Conservation (phyloP, 768 basidiomycete species). For the Russula foetens region DNA sequence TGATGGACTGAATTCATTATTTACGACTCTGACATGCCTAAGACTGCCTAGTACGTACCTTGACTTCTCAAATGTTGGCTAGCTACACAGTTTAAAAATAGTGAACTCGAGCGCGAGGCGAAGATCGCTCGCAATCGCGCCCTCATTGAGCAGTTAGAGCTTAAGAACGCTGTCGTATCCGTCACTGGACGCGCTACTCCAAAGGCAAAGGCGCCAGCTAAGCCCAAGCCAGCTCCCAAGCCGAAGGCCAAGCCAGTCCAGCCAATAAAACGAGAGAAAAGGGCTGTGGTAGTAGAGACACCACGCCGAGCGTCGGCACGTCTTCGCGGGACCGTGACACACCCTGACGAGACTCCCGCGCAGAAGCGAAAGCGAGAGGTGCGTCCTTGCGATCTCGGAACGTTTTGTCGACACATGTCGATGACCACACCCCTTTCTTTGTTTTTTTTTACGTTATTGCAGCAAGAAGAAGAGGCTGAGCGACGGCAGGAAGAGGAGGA, state of each 20-base stretch:
- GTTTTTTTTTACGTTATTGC: neutral
- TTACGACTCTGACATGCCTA: conserved; percentile 11
- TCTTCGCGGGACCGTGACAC: conserved; percentile 39
- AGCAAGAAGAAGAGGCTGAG: conserved; percentile 45
- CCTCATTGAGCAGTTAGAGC: conserved; percentile 61
- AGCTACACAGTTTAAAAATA: conserved; percentile 18
- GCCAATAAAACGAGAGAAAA: conserved; percentile 45
- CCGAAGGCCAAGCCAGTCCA: conserved; percentile 55
- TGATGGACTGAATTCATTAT: neutral
- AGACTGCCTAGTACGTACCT: conserved; percentile 19
- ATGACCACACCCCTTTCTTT: neutral
- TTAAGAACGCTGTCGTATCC: conserved; percentile 45
- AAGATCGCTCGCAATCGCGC: conserved; percentile 78
- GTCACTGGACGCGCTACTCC: conserved; percentile 36
- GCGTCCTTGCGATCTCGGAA: conserved; percentile 16
- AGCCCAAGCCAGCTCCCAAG: conserved; percentile 24
- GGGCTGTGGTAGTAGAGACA: conserved; percentile 26
- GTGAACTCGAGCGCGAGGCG: conserved; percentile 67
- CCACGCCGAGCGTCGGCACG: conserved; percentile 65
- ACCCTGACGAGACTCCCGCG: conserved; percentile 57
- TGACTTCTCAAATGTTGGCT: too few relatives aligned
- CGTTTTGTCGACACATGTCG: neutral
- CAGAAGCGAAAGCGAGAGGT: conserved; percentile 64
- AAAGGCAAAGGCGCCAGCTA: conserved; percentile 26
- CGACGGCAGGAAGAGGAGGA: conserved; percentile 54